Evolutionary conservation across 805 yeast genomes (phyloP).

Genomic region (Torulaspora franciscae): DNA sequence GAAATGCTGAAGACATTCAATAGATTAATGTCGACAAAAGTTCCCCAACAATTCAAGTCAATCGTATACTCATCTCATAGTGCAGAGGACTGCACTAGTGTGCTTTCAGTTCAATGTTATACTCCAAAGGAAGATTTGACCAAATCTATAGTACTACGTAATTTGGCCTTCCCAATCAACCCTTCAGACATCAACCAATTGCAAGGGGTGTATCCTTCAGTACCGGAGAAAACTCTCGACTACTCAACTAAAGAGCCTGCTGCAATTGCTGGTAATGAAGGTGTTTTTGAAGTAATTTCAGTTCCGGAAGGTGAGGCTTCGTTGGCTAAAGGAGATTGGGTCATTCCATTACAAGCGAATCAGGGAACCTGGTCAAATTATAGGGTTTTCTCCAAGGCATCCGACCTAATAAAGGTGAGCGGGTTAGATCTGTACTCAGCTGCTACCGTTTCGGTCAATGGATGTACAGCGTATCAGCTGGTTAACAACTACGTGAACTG

Average conservation of each 20-base stretch:
- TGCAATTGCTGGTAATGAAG: conserved; percentile 93
- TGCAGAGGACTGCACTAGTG: conserved; percentile 29
- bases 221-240: conserved; percentile 50
- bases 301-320: conserved; percentile 49
- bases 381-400: conserved; percentile 52
- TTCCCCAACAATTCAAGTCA: conserved; percentile 29
- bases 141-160: conserved; percentile 47
- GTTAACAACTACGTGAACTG: conserved; percentile 55
- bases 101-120: conserved; percentile 27
- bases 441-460: conserved; percentile 89
- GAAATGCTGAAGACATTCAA: conserved; percentile 12
- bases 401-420: conserved; percentile 51
- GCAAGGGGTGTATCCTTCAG: conserved; percentile 81
- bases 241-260: conserved; percentile 59
- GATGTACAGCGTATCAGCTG: conserved; percentile 87
- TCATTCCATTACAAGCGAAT: conserved; percentile 67
- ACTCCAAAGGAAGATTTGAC: conserved; percentile 26
- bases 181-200: conserved; percentile 86
- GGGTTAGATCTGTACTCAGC: conserved; percentile 56
- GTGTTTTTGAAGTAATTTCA: conserved; percentile 77
- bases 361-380: conserved; percentile 91
- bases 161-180: conserved; percentile 79
- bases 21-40: conserved; percentile 22
- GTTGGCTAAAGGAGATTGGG: conserved; percentile 76
- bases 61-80: conserved; percentile 31